Base-by-base conservation (phyloP, 176 grass and related monocot species). In the Zoysia japonica region DNA sequence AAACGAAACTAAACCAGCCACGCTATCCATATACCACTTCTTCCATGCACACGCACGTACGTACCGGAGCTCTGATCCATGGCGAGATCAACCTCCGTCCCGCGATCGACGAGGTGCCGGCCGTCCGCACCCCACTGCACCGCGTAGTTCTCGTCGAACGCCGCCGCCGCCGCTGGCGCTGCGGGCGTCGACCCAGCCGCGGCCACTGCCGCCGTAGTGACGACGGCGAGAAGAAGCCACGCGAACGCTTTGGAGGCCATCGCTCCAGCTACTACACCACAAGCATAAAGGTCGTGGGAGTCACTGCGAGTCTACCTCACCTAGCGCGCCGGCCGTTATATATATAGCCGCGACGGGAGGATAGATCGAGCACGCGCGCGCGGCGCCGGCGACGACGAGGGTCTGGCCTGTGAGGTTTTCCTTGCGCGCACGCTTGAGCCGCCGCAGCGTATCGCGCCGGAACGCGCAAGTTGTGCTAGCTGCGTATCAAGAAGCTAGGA, bases 61-160 rank as follows among this genome's bases (percentile, higher is more conserved):
- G 6, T 81, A 85, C 93, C 93, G 20, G 93, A 96, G 74, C 20
- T 84, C 62, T 60, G 70, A 74, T 96, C 93, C 87, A 96, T 79
- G 85, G 71, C 83, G 82, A 92, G 77, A n/a, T 89, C 61, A 17
- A 81, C 65, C 80, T 82, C 79, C 7, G 71, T 82, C 3, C 90
- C 85, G 37, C 71, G 64, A 66, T 70, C 38, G 12, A 78, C 52
- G 3, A 90, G 72, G 77, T 92, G 90, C 44, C 71, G 39, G 1
- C 84, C 74, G 54, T 88, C 86, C 2, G n/a, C 71, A 17, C 93
- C 93, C 72, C 82, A 96, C 76, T 61, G 66, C 59, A 1, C 64
- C 51, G 2, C 82, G 65, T 96, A 96, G 71, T 86, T 96, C 20
- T 90, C 40, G 13, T 90, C 65, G 77, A 96, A 96, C 28, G 20